These are phyloP conservation scores for Phlebopus sp. DNA, from an alignment of 1,284 basidiomycete species.

Conservation along the genomic window DNA sequence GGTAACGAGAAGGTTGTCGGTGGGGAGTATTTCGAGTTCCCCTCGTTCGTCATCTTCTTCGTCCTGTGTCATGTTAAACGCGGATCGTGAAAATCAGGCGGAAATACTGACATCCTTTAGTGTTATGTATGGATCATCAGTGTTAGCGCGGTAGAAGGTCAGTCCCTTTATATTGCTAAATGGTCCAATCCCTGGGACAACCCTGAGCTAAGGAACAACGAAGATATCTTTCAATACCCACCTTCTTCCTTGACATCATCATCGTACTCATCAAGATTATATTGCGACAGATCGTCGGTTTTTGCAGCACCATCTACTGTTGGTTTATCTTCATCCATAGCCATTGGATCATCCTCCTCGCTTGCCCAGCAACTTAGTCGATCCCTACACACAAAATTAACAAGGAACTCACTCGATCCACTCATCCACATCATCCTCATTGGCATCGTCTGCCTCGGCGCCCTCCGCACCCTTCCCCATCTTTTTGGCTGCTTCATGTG, in stretches of 20 bases:
- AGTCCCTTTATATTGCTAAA: conserved; percentile 97
- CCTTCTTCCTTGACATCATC: conserved; percentile 67
- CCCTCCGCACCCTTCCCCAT: conserved; percentile 64
- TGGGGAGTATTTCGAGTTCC: conserved; percentile 87
- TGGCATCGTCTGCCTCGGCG: conserved; percentile 60
- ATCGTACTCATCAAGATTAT: conserved; percentile 94
- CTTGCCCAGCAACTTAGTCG: conserved; percentile 41
- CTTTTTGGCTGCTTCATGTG: conserved; percentile 71
- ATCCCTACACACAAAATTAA: conserved; percentile 20
- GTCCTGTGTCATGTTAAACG: conserved; percentile 41
- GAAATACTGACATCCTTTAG: conserved; percentile 74
- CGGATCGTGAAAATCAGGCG: not conserved
- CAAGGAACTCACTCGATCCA: conserved; percentile 81
- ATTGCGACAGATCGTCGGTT: conserved; percentile 82
- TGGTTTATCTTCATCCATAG: conserved; percentile 50
- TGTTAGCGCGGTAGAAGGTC: conserved; percentile 87
- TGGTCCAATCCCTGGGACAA: conserved; percentile 68
- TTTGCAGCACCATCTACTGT: conserved; percentile 39
- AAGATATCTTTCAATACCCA: conserved; percentile 13
- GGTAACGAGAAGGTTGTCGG: conserved; percentile 89
- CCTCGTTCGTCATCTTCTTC: conserved; percentile 83
- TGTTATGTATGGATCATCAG: conserved; percentile 97
- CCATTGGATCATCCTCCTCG: conserved; percentile 62
- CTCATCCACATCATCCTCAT: conserved; percentile 54
- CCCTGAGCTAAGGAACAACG: conserved; percentile 5